Evolutionary conservation across 2,329 filamentous ascomycete genomes (phyloP).

Genomic region (Purpureocillium lavendulum): DNA sequence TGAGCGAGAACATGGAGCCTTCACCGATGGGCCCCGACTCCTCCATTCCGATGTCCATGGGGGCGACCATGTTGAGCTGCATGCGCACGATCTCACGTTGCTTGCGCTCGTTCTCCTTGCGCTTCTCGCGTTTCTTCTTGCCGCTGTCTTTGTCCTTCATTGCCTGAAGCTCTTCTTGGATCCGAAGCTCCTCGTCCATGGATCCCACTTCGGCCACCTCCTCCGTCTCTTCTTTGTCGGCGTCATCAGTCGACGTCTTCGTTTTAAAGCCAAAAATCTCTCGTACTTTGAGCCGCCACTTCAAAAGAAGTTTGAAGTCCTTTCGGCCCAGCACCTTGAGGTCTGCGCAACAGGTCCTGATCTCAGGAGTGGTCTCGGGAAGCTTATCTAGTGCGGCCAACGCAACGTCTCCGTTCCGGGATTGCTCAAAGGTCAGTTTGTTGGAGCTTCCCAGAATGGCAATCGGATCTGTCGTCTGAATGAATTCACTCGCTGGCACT

Average conservation of each 20-base stretch:
- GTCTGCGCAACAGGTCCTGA: conserved; percentile 70
- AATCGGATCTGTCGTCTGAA: conserved; percentile 88
- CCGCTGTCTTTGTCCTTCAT: conserved; percentile 71
- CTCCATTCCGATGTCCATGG: conserved; percentile 92
- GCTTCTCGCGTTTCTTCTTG: conserved; percentile 73
- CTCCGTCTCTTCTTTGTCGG: conserved; percentile 34
- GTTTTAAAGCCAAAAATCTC: conserved; percentile 82
- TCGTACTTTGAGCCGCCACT: conserved; percentile 82
- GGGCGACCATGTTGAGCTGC: conserved; percentile 95
- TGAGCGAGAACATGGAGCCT: conserved; percentile 80
- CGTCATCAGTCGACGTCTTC: conserved; percentile 50
- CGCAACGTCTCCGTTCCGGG: conserved; percentile 75
- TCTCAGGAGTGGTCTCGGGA: conserved; percentile 77
- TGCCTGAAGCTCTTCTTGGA: conserved; percentile 78
- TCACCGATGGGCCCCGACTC: conserved; percentile 71
- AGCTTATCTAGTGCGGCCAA: conserved; percentile 79
- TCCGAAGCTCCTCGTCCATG: conserved; percentile 91
- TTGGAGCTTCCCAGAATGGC: conserved; percentile 83
- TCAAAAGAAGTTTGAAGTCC: conserved; percentile 83
- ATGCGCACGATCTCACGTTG: conserved; percentile 91
- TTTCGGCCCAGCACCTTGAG: conserved; percentile 86
- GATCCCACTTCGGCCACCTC: conserved; percentile 76
- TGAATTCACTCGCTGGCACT: conserved; percentile 80
- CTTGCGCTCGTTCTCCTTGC: conserved; percentile 87
- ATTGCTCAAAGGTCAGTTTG: conserved; percentile 72